These are phyloP conservation scores for Leccinum huronense DNA, from an alignment of 1,284 basidiomycete genomes.

Conservation along the genomic window DNA sequence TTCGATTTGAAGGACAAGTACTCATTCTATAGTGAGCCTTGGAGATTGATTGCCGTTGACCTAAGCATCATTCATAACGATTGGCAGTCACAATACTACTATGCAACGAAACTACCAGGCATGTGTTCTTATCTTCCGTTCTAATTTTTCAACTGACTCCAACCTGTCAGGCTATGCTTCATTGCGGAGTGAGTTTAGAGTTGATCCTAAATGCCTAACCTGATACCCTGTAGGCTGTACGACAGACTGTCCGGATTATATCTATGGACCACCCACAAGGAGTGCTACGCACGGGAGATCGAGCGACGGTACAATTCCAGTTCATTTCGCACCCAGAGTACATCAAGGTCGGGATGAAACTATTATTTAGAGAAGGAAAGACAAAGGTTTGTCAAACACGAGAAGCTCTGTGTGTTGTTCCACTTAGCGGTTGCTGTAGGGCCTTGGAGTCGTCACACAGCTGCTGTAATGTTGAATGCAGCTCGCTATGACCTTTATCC, in stretches of 20 bases:
- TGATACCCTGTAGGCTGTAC: constrained; percentile 55
- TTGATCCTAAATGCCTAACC: background rate
- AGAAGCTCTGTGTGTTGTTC: background rate
- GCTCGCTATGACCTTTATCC: background rate
- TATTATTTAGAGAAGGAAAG: constrained; percentile 89
- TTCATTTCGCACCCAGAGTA: constrained; percentile 90
- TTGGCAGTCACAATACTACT: constrained; percentile 84
- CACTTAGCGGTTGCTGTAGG: constrained; percentile 28
- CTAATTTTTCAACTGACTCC: background rate
- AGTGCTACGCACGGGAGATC: constrained; percentile 85
- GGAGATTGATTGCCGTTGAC: background rate
- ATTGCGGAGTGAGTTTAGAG: constrained; percentile 63
- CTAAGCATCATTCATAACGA: constrained; percentile 21
- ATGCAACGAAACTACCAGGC: constrained; percentile 89
- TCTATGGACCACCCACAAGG: constrained; percentile 85
- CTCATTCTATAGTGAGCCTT: constrained; percentile 72
- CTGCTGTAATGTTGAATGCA: constrained; percentile 30
- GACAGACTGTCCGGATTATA: constrained; percentile 91
- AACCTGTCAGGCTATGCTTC: constrained; percentile 69
- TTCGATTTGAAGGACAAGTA: constrained; percentile 82
- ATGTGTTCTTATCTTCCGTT: constrained; percentile 20
- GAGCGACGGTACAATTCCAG: constrained; percentile 87
- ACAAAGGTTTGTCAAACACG: constrained; percentile 63
- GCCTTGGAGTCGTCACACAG: constrained; percentile 45
- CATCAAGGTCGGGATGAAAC: constrained; percentile 88